Conservation (phyloP, 2,329 filamentous ascomycete species). For the Hysterium pulicare region DNA sequence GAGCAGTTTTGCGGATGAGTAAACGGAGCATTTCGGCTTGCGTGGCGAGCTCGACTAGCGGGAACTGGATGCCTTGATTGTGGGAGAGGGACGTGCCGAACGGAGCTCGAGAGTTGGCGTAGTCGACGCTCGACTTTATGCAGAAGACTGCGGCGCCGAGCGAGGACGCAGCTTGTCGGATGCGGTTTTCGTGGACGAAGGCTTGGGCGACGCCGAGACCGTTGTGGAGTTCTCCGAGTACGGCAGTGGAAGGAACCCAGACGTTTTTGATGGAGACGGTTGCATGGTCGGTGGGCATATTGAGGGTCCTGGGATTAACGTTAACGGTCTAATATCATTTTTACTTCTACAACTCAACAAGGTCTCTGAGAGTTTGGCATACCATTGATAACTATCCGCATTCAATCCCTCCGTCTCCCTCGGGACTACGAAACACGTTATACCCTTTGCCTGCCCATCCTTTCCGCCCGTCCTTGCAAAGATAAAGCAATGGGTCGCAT, state of each 20-base stretch:
- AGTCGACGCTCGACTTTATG: constrained; percentile 54
- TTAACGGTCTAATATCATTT: no score
- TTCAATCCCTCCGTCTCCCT: constrained; percentile 50
- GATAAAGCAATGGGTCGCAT: constrained; percentile 59
- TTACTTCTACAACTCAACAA: no score
- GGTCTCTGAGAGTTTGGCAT: constrained; percentile 8
- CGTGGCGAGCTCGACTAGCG: constrained; percentile 59
- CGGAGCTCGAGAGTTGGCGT: constrained; percentile 53
- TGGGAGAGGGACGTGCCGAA: constrained; percentile 56
- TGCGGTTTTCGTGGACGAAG: constrained; percentile 64
- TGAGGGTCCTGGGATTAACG: constrained; percentile 56
- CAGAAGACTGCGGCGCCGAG: constrained; percentile 60
- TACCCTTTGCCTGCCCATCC: constrained; percentile 53
- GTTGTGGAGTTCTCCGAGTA: constrained; percentile 52
- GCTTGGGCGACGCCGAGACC: constrained; percentile 61
- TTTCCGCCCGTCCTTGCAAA: constrained; percentile 58
- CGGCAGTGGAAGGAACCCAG: constrained; percentile 51
- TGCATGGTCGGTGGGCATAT: constrained; percentile 65
- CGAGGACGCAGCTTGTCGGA: constrained; percentile 61
- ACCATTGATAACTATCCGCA: constrained; percentile 58
- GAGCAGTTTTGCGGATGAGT: constrained; percentile 59
- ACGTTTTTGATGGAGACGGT: constrained; percentile 57
- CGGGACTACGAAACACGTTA: constrained; percentile 61
- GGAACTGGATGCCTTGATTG: constrained; percentile 64
- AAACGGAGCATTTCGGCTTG: constrained; percentile 61